Evolutionary conservation across 106 monocot genomes (phyloP), one percentile per base, ranked within the genome.

Genomic region (Acanthochlamys bracteata): DNA sequence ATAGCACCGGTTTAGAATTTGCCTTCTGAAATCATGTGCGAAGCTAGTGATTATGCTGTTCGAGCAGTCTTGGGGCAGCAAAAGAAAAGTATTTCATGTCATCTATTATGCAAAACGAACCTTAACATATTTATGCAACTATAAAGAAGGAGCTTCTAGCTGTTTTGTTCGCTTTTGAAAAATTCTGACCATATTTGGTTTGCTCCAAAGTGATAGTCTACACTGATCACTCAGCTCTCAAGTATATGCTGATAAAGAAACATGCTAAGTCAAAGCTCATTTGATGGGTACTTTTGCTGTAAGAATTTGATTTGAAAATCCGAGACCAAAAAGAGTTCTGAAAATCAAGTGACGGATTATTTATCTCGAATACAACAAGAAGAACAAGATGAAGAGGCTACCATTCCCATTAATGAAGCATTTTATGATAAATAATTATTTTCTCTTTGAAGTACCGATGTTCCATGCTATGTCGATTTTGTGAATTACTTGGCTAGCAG

Each of bases 21-120:
- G n/a, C n/a, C n/a, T n/a, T n/a, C n/a, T n/a, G n/a, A n/a, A n/a
- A n/a, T n/a, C n/a, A n/a, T n/a, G n/a, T n/a, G n/a, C n/a, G 70
- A 71, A 33, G 39, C 60, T 8, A 60, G 26, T 24, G 47, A 60
- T 33, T 60, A 61, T 61, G 70, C 43, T 39, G 24, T 71, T 11
- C 27, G 47, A 7, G 61, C 47, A 25, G 20, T 71, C 10, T 51
- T 71, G 43, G 61, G 70, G 14, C 70, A 71, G 52, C 13, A 19
- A 16, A 20, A 8, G 2, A 22, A 49, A 33, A 47, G 15, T 7
- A 10, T 42, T 23, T 15, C 22, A 24, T 51, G 43, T 39, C 4
- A 71, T 71, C 7, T 58, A 71, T 46, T 71, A 71, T 71, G 70
- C 70, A 3, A 43, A 25, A 17, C 41, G 17, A 24, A 70, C 39